Percentiles rank a stretch among this genome's conserved stretches.
These are phyloP conservation scores for Chenopodium formosanum DNA, from an alignment of 148 eudicot genomes.

Conservation along the genomic window DNA sequence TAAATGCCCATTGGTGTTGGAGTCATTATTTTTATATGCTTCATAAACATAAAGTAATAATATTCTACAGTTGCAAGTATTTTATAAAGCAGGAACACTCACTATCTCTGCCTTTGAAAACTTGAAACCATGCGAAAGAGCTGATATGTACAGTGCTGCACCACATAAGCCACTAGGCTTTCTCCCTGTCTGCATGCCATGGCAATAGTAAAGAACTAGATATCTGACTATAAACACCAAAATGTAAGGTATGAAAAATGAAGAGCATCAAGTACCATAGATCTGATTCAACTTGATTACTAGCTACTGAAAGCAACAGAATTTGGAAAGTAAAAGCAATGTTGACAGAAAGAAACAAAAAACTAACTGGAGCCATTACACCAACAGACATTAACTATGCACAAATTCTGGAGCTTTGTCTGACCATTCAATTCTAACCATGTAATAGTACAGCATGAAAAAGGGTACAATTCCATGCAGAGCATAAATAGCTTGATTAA, in stretches of 20 bases:
- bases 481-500: too few species aligned
- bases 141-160: slow-evolving; percentile 82
- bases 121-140: slow-evolving; percentile 72
- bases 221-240: slow-evolving; percentile 11
- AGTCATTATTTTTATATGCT: neutral
- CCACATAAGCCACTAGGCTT: slow-evolving; percentile 95
- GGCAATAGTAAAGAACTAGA: slow-evolving; percentile 14
- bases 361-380: neutral
- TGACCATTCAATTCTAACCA: neutral
- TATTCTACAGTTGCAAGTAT: neutral
- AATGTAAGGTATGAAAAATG: neutral
- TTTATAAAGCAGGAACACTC: slow-evolving; percentile 32
- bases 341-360: neutral
- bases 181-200: slow-evolving; percentile 73
- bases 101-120: slow-evolving; percentile 69
- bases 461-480: neutral
- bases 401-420: neutral
- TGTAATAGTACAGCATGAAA: neutral
- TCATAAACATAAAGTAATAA: neutral
- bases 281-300: neutral
- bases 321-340: neutral
- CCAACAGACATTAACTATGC: neutral
- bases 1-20: neutral
- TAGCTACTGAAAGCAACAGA: neutral
- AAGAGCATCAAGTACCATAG: neutral